These are phyloP conservation scores for Apiospora pterosperma DNA, from an alignment of 2,329 filamentous ascomycete species.

Conservation along the genomic window DNA sequence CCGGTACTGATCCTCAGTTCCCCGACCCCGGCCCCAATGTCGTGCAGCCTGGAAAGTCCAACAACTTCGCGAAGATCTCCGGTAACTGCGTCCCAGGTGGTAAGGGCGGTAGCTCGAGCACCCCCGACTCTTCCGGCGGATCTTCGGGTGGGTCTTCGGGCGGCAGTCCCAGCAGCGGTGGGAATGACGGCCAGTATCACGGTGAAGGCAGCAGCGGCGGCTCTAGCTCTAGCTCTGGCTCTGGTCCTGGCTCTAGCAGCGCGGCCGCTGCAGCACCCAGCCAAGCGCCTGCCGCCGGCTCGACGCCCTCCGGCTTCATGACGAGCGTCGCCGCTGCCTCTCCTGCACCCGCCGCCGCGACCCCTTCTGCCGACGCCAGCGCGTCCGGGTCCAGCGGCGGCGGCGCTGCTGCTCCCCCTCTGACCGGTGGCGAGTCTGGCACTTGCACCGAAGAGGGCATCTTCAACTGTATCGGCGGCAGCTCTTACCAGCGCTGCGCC, in stretches of 20 bases:
- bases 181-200: slow-evolving; percentile 5
- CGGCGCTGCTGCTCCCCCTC: not conserved
- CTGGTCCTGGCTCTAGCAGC: slow-evolving; percentile 2
- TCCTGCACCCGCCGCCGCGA: slow-evolving; percentile 6
- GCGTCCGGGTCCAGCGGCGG: not conserved
- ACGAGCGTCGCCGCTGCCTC: not conserved
- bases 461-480: slow-evolving; percentile 52
- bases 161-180: slow-evolving; percentile 8
- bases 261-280: slow-evolving; percentile 8
- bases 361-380: not conserved
- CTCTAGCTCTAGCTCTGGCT: slow-evolving; percentile 4
- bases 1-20: slow-evolving; percentile 50
- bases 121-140: slow-evolving; percentile 17
- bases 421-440: slow-evolving; percentile 10
- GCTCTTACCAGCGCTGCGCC: slow-evolving; percentile 52
- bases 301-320: slow-evolving; percentile 5
- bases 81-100: slow-evolving; percentile 22
- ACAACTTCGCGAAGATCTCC: slow-evolving; percentile 8
- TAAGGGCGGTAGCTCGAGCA: slow-evolving; percentile 18
- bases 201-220: slow-evolving; percentile 1
- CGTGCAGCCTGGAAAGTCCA: slow-evolving; percentile 39
- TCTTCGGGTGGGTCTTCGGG: slow-evolving; percentile 53
- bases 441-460: slow-evolving; percentile 45
- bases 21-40: slow-evolving; percentile 59
- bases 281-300: slow-evolving; percentile 5